A percentile compares a stretch with the other conserved stretches of the same genome.
These are phyloP conservation scores for Eimeria brunetti DNA, from an alignment of 169 alveolate genomes.

Conservation along the genomic window DNA sequence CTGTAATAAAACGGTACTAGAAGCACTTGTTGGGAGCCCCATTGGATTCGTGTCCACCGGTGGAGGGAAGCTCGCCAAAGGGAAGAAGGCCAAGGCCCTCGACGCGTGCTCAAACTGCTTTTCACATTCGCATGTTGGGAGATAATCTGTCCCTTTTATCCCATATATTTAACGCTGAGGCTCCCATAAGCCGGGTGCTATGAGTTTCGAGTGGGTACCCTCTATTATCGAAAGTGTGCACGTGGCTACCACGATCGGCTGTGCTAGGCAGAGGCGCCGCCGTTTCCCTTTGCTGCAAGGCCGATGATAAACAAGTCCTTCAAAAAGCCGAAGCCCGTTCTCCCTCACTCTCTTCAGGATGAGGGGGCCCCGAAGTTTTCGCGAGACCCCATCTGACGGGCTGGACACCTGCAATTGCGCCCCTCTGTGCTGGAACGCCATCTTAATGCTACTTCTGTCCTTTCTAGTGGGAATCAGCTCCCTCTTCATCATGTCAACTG, in stretches of 20 bases:
- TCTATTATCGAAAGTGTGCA: background rate
- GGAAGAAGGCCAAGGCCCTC: background rate
- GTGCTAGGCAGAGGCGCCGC: background rate
- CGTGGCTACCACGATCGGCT: background rate
- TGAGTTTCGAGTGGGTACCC: background rate
- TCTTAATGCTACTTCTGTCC: slow-evolving; percentile 10
- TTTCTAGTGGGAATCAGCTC: slow-evolving; percentile 17
- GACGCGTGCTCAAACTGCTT: background rate
- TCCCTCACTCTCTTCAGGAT: background rate
- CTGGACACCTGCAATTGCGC: background rate
- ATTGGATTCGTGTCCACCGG: background rate
- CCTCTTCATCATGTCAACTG: slow-evolving; percentile 3
- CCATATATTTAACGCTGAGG: background rate
- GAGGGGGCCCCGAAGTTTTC: slow-evolving; percentile 23
- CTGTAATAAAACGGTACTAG: background rate
- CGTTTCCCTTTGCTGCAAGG: background rate
- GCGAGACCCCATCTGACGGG: background rate
- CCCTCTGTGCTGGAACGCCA: slow-evolving; percentile 8
- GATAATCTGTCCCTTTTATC: background rate
- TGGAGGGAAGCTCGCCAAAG: background rate
- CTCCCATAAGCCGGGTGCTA: background rate
- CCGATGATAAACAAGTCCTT: background rate
- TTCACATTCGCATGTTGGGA: background rate
- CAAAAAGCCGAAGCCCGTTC: background rate
- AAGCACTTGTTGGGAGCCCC: background rate